Base-by-base conservation (phyloP, 202 grass and related monocot genomes). In the Saccharum hybrid region DNA sequence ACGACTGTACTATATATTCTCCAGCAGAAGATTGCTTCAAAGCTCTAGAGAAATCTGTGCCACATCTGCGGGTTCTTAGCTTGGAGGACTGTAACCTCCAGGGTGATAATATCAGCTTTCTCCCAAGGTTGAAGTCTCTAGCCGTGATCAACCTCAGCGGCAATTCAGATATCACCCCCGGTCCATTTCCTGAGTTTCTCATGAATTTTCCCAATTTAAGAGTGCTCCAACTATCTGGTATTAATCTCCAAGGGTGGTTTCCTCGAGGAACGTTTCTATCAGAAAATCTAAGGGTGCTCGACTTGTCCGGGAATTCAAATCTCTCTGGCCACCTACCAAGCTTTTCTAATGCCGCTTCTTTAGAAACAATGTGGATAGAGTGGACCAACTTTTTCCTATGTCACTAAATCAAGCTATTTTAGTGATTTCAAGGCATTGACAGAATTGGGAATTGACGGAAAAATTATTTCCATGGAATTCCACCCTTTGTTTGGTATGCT, bases 301-400 rank as follows among this genome's bases (percentile, higher is more conserved):
- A 89, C 73, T 38, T 89, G 39, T 89, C 90, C 6, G 0, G 0
- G 0, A 89, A 86, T 28, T 0, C 0, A 0, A 5, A 76, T 33
- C 80, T 92, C 1, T 84, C 19, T 8, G 83, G 83, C 1, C 1
- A 75, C 61, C 5, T 89, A 22, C 80, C 83, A 4, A 36, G 11
- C 0, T 45, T 89, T 46, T 21, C 48, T 2, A 2, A 60, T 62
- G 23, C 19, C 28, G 63, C 3, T 52, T 69, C 30, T 11, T 23
- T 89, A 5, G 23, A 92, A 12, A 77, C 3, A 30, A 30, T 92
- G 38, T 21, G 15, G 18, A 66, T 88, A n/a, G 10, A 9, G 0
- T 0, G 0, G 4, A 91, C 83, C 0, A 80, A 72, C 28, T 86
- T 92, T 92, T 18, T 84, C 75, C 0, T 54, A 33, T 21, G 10